These are phyloP conservation scores for Plenodomus lindquistii DNA, from an alignment of 2,329 filamentous ascomycete species.

Conservation along the genomic window DNA sequence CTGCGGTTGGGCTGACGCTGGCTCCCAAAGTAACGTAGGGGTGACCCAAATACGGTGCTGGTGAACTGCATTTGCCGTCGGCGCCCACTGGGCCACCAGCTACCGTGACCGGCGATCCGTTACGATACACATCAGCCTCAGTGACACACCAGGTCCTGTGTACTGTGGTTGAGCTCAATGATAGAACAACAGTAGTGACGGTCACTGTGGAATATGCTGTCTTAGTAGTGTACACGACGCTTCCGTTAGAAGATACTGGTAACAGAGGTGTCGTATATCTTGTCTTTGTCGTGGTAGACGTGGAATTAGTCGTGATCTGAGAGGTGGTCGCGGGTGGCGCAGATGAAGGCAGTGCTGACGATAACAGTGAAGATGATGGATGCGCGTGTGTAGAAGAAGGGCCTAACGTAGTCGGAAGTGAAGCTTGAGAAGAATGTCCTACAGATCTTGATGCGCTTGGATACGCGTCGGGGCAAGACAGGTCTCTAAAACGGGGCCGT, in stretches of 20 bases:
- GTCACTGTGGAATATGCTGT: neutral
- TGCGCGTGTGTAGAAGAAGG: neutral
- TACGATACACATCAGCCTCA: neutral
- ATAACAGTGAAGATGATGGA: neutral
- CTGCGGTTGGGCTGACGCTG: neutral
- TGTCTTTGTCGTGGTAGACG: neutral
- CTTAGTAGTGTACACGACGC: neutral
- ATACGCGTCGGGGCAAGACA: constrained; percentile 18
- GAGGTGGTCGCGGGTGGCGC: neutral
- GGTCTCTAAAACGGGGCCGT: constrained; percentile 21
- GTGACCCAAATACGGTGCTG: neutral
- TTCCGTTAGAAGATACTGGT: neutral
- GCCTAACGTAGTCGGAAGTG: neutral
- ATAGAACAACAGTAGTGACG: neutral
- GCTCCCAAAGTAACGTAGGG: neutral
- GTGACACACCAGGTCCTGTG: neutral
- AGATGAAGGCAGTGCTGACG: neutral
- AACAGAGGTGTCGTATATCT: neutral
- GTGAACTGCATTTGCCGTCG: neutral
- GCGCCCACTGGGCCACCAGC: neutral
- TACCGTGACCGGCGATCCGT: neutral
- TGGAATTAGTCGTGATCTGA: neutral
- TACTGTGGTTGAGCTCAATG: neutral
- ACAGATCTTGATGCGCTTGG: neutral
- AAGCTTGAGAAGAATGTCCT: neutral